phyloP scores from a whole-genome alignment of 208 protist species.

The Crithidia fasciculata region DNA sequence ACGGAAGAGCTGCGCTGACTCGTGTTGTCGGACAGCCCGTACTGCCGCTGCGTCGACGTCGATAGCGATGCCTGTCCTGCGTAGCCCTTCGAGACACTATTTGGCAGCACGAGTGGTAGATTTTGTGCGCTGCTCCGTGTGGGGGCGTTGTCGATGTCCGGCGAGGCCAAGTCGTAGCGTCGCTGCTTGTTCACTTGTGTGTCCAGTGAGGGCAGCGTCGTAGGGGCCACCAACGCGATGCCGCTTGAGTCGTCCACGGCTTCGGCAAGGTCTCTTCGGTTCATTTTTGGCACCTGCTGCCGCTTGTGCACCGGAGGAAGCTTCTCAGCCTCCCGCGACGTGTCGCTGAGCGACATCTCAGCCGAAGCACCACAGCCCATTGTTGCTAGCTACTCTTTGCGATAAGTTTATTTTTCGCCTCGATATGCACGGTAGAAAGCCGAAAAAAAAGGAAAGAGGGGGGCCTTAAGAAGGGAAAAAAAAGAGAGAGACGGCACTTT shows the following conservation, averaged over 20 bases:
- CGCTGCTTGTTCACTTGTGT: neutral
- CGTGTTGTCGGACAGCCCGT: conserved; percentile 10
- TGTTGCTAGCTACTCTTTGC: too few species aligned
- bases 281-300: neutral
- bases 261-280: neutral
- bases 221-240: neutral
- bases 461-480: conserved; percentile 6
- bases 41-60: conserved; percentile 14
- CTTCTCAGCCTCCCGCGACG: neutral
- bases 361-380: neutral
- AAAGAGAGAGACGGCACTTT: conserved; percentile 4
- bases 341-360: neutral
- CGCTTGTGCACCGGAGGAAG: neutral
- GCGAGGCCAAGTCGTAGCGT: neutral
- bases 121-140: neutral
- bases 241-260: neutral
- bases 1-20: neutral
- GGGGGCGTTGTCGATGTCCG: conserved; percentile 1
- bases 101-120: neutral
- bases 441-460: neutral
- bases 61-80: neutral
- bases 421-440: too few species aligned
- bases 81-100: neutral
- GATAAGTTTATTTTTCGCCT: too few species aligned
- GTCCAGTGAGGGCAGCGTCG: neutral